These are phyloP conservation scores for Cerioporus squamosus DNA, from an alignment of 1,284 basidiomycete genomes.

Conservation along the genomic window DNA sequence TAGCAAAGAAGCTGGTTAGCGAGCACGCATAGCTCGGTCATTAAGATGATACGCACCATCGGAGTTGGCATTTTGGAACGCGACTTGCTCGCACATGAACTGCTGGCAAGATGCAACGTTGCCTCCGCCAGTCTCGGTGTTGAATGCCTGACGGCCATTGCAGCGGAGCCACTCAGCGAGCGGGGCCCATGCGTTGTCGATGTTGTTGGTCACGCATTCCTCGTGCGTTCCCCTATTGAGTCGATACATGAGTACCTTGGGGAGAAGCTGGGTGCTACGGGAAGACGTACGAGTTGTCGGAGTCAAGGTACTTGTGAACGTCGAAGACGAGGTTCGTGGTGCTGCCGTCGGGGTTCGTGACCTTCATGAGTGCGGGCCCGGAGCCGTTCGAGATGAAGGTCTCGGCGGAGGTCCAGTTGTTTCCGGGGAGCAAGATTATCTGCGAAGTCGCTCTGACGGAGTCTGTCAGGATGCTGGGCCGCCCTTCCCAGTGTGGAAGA, in stretches of 20 bases:
- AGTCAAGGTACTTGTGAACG: constrained; percentile 69
- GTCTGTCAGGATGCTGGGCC: neutral
- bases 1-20: neutral
- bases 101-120: constrained; percentile 51
- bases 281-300: constrained; percentile 53
- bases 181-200: constrained; percentile 49
- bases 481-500: neutral
- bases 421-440: constrained; percentile 57
- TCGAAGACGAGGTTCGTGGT: constrained; percentile 58
- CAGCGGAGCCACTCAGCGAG: constrained; percentile 53
- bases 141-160: constrained; percentile 61
- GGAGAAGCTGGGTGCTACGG: constrained; percentile 8
- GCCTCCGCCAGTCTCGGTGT: constrained; percentile 67
- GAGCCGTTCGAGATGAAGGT: constrained; percentile 60
- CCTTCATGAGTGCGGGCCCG: constrained; percentile 51
- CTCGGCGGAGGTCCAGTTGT: constrained; percentile 54
- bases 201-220: constrained; percentile 57
- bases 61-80: constrained; percentile 54
- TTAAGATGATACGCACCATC: constrained; percentile 40
- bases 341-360: constrained; percentile 57
- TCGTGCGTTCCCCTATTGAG: constrained; percentile 37
- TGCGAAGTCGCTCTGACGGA: constrained; percentile 49
- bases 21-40: neutral
- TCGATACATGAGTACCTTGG: too few species aligned
- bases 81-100: constrained; percentile 52